phyloP scores from a whole-genome alignment of 352 stramenopile genomes.

The Phytophthora boehmeriae region DNA sequence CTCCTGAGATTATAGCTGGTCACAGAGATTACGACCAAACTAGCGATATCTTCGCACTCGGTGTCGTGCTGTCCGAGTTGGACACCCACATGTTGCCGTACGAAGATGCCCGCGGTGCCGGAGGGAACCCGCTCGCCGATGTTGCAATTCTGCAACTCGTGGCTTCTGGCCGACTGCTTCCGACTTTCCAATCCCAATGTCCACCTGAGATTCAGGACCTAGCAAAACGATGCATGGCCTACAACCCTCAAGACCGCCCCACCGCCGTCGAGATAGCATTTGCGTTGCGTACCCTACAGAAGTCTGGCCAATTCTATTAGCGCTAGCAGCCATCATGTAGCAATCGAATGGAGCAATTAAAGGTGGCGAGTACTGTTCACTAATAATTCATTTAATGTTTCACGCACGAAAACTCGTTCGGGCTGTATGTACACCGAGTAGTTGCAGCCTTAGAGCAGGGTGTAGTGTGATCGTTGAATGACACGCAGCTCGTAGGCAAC shows the following conservation, averaged over 20 bases:
- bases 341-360: too few species aligned
- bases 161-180: constrained; percentile 42
- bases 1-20: constrained; percentile 55
- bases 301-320: constrained; percentile 34
- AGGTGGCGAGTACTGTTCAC: too few species aligned
- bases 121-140: constrained; percentile 42
- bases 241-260: constrained; percentile 40
- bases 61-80: constrained; percentile 61
- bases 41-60: constrained; percentile 58
- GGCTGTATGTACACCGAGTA: too few species aligned
- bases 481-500: constrained; percentile 49
- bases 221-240: constrained; percentile 47
- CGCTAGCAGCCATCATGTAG: neutral
- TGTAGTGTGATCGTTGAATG: constrained; percentile 38
- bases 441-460: constrained; percentile 18
- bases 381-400: neutral
- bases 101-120: constrained; percentile 34
- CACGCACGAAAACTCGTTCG: too few species aligned
- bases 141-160: constrained; percentile 63
- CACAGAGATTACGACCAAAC: constrained; percentile 54
- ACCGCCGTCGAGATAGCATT: constrained; percentile 59
- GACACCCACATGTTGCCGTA: constrained; percentile 69
- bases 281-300: constrained; percentile 48
- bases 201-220: constrained; percentile 44
- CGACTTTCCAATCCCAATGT: constrained; percentile 47